phyloP scores from a whole-genome alignment of 352 stramenopile species.

The Phytophthora multivora region DNA sequence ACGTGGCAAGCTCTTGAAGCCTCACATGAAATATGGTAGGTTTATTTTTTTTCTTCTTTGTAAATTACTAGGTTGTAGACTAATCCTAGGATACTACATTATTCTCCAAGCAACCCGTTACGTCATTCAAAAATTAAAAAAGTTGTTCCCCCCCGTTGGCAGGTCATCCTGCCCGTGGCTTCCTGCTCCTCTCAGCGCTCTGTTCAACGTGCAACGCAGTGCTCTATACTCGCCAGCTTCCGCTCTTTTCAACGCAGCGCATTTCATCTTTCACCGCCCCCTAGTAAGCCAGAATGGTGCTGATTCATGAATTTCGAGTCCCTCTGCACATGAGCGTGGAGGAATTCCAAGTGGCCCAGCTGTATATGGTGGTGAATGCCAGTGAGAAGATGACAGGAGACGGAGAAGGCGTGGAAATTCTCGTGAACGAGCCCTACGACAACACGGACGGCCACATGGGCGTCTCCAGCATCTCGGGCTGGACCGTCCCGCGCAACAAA shows the following conservation, averaged over 20 bases:
- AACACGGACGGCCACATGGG: conserved; percentile 82
- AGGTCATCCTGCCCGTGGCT: neutral
- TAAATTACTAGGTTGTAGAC: too few species aligned
- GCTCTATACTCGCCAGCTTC: neutral
- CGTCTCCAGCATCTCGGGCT: conserved; percentile 77
- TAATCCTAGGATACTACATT: too few species aligned
- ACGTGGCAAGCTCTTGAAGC: conserved; percentile 17
- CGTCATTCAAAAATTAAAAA: conserved; percentile 10
- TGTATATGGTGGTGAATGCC: conserved; percentile 89
- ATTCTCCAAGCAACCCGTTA: conserved; percentile 19
- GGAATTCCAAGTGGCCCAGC: conserved; percentile 86
- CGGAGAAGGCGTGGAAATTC: conserved; percentile 86
- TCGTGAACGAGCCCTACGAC: conserved; percentile 88
- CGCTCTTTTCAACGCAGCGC: conserved; percentile 10
- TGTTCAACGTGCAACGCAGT: conserved; percentile 13
- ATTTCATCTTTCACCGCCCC: conserved; percentile 4
- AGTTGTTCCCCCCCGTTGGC: neutral
- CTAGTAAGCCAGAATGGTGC: conserved; percentile 45
- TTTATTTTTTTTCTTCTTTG: too few species aligned
- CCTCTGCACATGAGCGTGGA: conserved; percentile 87
- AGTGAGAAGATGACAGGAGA: conserved; percentile 86
- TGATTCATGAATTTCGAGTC: conserved; percentile 90
- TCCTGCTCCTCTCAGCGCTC: neutral
- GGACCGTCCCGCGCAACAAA: conserved; percentile 74
- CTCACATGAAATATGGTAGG: neutral